phyloP scores from a whole-genome alignment of 1,284 basidiomycete species.

The Austroboletus olivaceoglutinosus region DNA sequence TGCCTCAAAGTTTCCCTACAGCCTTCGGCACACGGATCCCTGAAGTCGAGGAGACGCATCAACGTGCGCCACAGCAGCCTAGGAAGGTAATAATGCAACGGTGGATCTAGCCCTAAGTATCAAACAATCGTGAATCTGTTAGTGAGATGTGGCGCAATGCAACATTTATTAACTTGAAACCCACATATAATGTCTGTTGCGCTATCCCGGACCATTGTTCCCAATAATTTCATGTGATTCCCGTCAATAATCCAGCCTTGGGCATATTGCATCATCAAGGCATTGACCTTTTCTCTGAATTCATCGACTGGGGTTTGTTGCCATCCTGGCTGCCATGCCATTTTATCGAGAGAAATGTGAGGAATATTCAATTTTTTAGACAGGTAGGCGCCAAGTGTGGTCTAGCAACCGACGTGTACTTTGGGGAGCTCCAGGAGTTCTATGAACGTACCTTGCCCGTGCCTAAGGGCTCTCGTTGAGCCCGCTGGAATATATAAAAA shows the following conservation, averaged over 20 bases:
- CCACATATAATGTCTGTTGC: conserved; percentile 62
- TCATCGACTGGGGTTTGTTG: conserved; percentile 34
- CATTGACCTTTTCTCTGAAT: conserved; percentile 37
- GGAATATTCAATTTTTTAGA: conserved; percentile 46
- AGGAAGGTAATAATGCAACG: conserved; percentile 56
- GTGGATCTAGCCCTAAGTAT: conserved; percentile 67
- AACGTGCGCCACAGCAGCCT: conserved; percentile 53
- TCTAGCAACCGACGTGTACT: conserved; percentile 33
- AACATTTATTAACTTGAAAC: conserved; percentile 23
- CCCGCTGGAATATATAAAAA: not conserved
- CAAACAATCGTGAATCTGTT: not conserved
- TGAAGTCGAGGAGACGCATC: conserved; percentile 43
- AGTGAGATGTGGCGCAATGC: not conserved
- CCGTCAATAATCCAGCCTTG: conserved; percentile 56
- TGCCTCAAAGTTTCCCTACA: conserved; percentile 46
- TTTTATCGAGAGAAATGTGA: conserved; percentile 42
- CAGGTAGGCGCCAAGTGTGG: conserved; percentile 47
- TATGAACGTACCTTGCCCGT: conserved; percentile 42
- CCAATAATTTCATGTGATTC: conserved; percentile 32
- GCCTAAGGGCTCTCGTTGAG: conserved; percentile 29
- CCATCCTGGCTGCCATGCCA: conserved; percentile 54
- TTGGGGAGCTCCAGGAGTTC: not conserved
- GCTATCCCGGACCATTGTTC: conserved; percentile 35
- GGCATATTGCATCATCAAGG: conserved; percentile 27
- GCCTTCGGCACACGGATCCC: conserved; percentile 47